phyloP scores from a whole-genome alignment of 352 stramenopile genomes.

The Phytophthora quininea region DNA sequence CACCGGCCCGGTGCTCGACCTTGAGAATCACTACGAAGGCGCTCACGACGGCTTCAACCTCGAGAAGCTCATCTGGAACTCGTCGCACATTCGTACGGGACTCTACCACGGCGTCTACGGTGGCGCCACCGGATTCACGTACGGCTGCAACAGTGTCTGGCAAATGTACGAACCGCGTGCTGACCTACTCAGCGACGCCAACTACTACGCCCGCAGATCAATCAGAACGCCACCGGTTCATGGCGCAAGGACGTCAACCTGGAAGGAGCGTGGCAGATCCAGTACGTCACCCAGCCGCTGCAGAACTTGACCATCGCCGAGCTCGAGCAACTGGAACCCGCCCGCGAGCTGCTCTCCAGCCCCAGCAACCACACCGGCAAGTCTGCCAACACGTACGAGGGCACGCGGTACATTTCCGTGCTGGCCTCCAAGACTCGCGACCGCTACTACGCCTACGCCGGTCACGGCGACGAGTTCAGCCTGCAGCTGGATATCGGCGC shows the following conservation, averaged over 20 bases:
- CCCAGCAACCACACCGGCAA: conserved; percentile 9
- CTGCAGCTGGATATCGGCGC: conserved; percentile 4
- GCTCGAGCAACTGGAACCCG: background rate
- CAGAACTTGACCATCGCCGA: background rate
- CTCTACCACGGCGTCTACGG: conserved; percentile 9
- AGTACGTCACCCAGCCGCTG: conserved; percentile 8
- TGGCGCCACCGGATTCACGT: conserved; percentile 4
- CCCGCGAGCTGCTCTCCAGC: background rate
- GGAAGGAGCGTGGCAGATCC: conserved; percentile 9
- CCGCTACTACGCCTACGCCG: conserved; percentile 14
- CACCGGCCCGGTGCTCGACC: conserved; percentile 1
- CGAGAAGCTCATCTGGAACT: conserved; percentile 3
- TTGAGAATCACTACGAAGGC: conserved; percentile 9
- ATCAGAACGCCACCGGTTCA: conserved; percentile 5
- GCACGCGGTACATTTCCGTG: conserved; percentile 5
- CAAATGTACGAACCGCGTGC: conserved; percentile 7
- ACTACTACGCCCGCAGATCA: conserved; percentile 6
- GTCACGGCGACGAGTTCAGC: conserved; percentile 12
- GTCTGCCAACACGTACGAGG: conserved; percentile 6
- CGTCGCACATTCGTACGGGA: conserved; percentile 4
- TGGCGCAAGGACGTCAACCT: conserved; percentile 6
- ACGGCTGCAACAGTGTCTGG: conserved; percentile 11
- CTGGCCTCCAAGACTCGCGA: background rate
- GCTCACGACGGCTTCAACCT: conserved; percentile 6
- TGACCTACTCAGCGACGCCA: conserved; percentile 1